Percentiles rank a stretch among this genome's conserved stretches.
phyloP scores from a whole-genome alignment of 306 rosid genomes.

The Phaseolus lunatus region DNA sequence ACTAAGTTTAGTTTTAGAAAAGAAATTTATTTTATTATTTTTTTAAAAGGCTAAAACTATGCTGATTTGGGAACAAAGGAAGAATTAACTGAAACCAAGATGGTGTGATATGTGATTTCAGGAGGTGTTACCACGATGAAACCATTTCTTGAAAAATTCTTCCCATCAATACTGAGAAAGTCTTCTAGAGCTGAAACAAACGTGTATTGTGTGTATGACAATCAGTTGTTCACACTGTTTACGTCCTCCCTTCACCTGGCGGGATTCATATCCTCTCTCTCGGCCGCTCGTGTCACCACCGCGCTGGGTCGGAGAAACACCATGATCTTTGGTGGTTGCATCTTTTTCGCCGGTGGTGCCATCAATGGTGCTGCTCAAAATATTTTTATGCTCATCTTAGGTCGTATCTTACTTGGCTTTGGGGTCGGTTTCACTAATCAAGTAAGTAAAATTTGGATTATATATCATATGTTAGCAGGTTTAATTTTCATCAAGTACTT shows the following conservation, averaged over 20 bases:
- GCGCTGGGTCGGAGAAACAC: conserved; percentile 58
- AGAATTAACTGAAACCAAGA: too few species aligned
- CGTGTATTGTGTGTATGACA: conserved; percentile 66
- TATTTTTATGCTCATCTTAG: conserved; percentile 71
- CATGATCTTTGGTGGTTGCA: conserved; percentile 67
- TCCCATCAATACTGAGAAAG: conserved; percentile 60
- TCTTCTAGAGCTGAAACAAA: conserved; percentile 45
- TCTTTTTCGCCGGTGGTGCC: conserved; percentile 62
- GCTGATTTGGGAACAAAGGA: too few species aligned
- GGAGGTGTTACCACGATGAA: conserved; percentile 79
- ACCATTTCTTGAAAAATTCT: conserved; percentile 66
- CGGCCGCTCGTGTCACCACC: conserved; percentile 59
- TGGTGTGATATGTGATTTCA: neutral
- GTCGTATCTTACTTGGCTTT: conserved; percentile 71
- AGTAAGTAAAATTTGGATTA: conserved; percentile 39
- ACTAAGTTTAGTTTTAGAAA: too few species aligned
- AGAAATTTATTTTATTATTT: too few species aligned
- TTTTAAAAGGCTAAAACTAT: too few species aligned
- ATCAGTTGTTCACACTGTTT: conserved; percentile 66
- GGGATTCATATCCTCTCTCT: conserved; percentile 55
- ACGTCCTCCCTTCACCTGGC: conserved; percentile 76
- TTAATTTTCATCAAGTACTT: neutral
- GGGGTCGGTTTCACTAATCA: conserved; percentile 80
- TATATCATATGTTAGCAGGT: neutral
- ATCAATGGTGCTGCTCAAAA: conserved; percentile 68